Conservation (phyloP, 257 asterid species). For the Solanum arcanum region DNA sequence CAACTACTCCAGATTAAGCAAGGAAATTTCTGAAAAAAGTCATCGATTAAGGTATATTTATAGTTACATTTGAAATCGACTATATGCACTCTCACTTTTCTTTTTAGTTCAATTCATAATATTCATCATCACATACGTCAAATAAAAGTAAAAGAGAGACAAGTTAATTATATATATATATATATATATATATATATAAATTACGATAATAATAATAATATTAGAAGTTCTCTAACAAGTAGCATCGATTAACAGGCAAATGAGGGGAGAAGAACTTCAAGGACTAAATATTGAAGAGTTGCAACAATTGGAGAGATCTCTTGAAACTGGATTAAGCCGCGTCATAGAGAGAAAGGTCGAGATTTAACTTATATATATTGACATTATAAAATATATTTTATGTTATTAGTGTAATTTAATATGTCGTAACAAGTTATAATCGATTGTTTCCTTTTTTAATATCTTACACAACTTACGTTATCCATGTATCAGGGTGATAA, state of each 20-base stretch:
- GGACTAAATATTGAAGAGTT: slow-evolving; percentile 70
- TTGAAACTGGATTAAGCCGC: slow-evolving; percentile 64
- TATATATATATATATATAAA: too few species aligned
- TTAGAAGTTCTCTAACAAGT: neutral
- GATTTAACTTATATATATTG: neutral
- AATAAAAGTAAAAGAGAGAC: neutral
- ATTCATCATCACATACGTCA: fast-evolving
- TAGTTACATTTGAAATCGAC: neutral
- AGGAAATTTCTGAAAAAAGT: slow-evolving; percentile 65
- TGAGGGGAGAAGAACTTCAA: slow-evolving; percentile 93
- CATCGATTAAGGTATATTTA: slow-evolving; percentile 42
- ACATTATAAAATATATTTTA: neutral
- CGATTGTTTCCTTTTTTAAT: neutral
- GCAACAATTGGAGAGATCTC: slow-evolving; percentile 54
- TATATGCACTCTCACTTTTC: neutral
- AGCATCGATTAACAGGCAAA: slow-evolving; percentile 29
- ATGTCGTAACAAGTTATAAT: neutral
- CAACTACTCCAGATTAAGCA: slow-evolving; percentile 39
- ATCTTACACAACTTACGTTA: neutral
- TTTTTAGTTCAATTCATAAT: neutral
- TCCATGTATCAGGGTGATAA: slow-evolving; percentile 44
- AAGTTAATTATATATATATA: neutral
- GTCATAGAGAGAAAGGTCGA: slow-evolving; percentile 60
- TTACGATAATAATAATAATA: neutral
- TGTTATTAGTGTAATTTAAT: neutral